Base-by-base conservation (phyloP, 768 basidiomycete genomes). In the Naganishia antarctica region DNA sequence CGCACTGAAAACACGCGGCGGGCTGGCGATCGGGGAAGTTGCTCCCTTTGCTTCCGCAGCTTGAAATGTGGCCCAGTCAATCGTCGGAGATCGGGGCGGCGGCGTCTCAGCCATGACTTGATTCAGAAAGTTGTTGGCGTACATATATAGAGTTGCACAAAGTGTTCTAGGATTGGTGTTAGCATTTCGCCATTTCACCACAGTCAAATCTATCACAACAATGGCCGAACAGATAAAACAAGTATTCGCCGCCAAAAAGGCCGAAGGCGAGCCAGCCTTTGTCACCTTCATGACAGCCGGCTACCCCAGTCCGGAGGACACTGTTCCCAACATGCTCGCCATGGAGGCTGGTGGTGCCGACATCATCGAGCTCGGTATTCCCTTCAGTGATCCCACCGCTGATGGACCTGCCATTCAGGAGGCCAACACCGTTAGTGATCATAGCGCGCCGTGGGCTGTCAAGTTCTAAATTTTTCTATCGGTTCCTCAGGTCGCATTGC, bases 361-460 rank as follows among this genome's bases (percentile, higher is more conserved):
- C 76, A 84, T 97, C 65, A 92, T 98, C 66, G 94, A 99, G 77
- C 83, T 99, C 18, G 94, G 94, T 18, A 83, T 97, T 29, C 91
- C 93, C 0, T 97, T 94, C 81, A 93, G 90, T 60, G 94, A 97
- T 80, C 94, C 93, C 21, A 90, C 91, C 70, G 93, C 91, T 1
- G 94, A 99, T 79, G 94, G 94, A 0, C 90, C 89, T 26, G 86
- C 85, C 3, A 96, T 99, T 66, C 94, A 99, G 74, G 87, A 87
- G 66, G 83, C 89, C 13, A 98, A 97, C 76, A 89, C 88, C n/a
- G 94, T 91, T 66, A 68, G 86, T 81, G n/a, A 13, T 2, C 5
- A 15, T n/a, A 13, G 18, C 25, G 8, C 18, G 1, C 26, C 32
- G 1, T 25, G n/a, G n/a, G n/a, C 21, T 63, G 16, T 3, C 15